phyloP scores from a whole-genome alignment of 2,329 filamentous ascomycete species.

The Bisporella sp. region DNA sequence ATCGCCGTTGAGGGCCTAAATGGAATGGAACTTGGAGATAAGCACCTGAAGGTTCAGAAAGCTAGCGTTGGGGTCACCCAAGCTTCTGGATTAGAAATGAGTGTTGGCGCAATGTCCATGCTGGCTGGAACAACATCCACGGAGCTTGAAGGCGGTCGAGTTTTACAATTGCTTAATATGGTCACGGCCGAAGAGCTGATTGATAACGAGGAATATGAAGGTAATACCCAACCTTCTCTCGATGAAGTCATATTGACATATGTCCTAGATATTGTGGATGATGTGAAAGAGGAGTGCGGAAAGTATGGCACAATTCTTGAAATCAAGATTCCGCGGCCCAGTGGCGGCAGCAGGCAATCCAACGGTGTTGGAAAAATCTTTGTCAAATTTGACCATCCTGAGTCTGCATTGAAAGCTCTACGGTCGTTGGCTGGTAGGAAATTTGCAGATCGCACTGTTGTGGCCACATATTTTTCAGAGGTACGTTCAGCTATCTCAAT shows the following conservation, averaged over 20 bases:
- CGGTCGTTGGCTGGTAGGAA: constrained; percentile 89
- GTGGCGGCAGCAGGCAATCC: constrained; percentile 73
- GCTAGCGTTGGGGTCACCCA: constrained; percentile 95
- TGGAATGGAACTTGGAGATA: constrained; percentile 86
- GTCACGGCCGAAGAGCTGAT: constrained; percentile 92
- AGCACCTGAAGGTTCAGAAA: constrained; percentile 75
- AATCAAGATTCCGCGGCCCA: constrained; percentile 89
- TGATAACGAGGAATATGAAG: constrained; percentile 92
- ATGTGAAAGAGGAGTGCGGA: constrained; percentile 84
- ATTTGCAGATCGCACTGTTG: constrained; percentile 92
- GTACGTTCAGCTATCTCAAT: constrained; percentile 36
- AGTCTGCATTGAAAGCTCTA: constrained; percentile 76
- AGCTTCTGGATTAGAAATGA: constrained; percentile 84
- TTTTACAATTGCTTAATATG: constrained; percentile 96
- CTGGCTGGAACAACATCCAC: constrained; percentile 82
- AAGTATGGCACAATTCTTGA: constrained; percentile 83
- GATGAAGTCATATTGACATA: too few relatives aligned
- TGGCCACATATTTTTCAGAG: constrained; percentile 94
- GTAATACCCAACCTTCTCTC: constrained; percentile 39
- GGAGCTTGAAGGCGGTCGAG: constrained; percentile 72
- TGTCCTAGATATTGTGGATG: constrained; percentile 81
- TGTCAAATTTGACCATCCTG: constrained; percentile 79
- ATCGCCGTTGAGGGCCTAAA: constrained; percentile 88
- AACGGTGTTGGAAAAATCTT: constrained; percentile 96
- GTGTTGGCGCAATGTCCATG: constrained; percentile 96